A percentile compares a stretch with the other conserved stretches of the same genome.
phyloP scores from a whole-genome alignment of 306 rosid species.

The Inga oerstediana region DNA sequence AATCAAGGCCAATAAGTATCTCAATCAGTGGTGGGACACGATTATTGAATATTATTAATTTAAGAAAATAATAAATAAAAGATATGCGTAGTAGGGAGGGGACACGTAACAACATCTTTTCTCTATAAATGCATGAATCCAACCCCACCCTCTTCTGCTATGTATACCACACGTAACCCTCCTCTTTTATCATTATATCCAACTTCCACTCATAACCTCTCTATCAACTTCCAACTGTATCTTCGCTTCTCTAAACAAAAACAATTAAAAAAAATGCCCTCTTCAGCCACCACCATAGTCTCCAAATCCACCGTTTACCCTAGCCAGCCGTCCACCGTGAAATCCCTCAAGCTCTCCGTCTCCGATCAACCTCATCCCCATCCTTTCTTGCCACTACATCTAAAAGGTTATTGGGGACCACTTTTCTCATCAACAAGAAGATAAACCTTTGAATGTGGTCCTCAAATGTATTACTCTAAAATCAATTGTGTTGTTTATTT shows the following conservation, averaged over 20 bases:
- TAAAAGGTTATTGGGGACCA: slow-evolving; percentile 50
- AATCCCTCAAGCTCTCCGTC: slow-evolving; percentile 57
- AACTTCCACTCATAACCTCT: neutral
- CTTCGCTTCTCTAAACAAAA: neutral
- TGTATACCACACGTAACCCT: slow-evolving; percentile 27
- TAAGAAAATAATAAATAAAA: neutral
- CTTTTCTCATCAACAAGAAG: neutral
- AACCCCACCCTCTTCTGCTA: neutral
- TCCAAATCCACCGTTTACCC: slow-evolving; percentile 53
- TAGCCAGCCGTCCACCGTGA: slow-evolving; percentile 35
- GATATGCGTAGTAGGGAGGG: neutral
- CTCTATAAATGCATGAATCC: slow-evolving; percentile 44
- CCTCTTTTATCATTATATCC: neutral
- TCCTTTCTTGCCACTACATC: slow-evolving; percentile 73
- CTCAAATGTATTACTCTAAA: neutral
- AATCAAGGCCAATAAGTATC: neutral
- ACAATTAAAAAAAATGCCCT: slow-evolving; percentile 43
- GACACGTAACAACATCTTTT: too few species aligned
- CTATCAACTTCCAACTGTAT: neutral
- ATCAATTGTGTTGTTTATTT: neutral
- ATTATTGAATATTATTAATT: neutral
- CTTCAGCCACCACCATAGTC: slow-evolving; percentile 38
- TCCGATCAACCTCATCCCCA: slow-evolving; percentile 53
- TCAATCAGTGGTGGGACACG: neutral
- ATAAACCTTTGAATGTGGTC: neutral